Evolutionary conservation across 2,329 filamentous ascomycete genomes (phyloP).

Genomic region (Fusarium abutilonis): DNA sequence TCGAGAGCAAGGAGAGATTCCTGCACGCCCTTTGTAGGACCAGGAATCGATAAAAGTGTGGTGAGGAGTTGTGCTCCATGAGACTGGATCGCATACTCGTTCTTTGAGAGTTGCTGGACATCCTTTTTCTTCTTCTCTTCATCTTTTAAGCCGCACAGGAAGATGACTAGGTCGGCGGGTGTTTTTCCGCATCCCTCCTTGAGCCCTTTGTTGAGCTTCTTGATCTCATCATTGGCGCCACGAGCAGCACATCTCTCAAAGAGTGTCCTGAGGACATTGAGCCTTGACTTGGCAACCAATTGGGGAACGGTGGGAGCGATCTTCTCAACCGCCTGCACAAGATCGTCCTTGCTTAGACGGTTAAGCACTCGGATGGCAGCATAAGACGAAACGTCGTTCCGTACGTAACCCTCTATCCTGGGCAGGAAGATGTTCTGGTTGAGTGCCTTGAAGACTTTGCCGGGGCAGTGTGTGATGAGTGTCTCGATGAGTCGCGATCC

Average conservation of each 20-base stretch:
- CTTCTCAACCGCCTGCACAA: constrained; percentile 75
- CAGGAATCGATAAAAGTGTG: constrained; percentile 78
- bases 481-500: constrained; percentile 91
- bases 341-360: constrained; percentile 85
- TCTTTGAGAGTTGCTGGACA: constrained; percentile 60
- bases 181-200: constrained; percentile 60
- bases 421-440: constrained; percentile 83
- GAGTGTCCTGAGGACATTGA: constrained; percentile 80
- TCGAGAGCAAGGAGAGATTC: constrained; percentile 72
- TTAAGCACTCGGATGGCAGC: constrained; percentile 85
- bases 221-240: constrained; percentile 63
- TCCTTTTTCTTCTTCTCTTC: constrained; percentile 52
- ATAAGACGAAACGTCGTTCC: constrained; percentile 91
- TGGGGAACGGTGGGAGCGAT: constrained; percentile 77
- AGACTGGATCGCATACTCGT: constrained; percentile 63
- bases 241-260: constrained; percentile 84
- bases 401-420: constrained; percentile 80
- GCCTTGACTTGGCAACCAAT: constrained; percentile 78
- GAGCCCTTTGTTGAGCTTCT: constrained; percentile 59
- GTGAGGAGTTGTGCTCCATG: constrained; percentile 87
- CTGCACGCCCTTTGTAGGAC: constrained; percentile 77
- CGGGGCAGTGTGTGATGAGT: constrained; percentile 81
- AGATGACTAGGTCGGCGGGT: constrained; percentile 59
- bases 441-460: constrained; percentile 89
- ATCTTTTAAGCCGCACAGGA: constrained; percentile 59